Conservation (phyloP, 1,284 basidiomycete species). For the Leccinum angustisporum region DNA sequence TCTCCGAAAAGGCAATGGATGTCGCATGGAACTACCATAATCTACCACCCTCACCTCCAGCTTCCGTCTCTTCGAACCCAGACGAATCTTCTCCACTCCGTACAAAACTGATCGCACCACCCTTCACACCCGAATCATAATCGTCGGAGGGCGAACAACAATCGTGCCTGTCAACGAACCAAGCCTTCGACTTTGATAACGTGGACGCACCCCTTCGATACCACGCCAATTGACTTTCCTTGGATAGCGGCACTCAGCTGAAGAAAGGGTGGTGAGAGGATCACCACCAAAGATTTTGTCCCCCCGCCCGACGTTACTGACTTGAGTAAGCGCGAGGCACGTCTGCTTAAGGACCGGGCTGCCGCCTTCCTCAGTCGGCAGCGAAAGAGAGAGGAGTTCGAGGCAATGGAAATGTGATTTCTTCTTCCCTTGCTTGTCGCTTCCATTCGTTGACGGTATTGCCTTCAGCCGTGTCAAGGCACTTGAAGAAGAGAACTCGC, state of each 20-base stretch:
- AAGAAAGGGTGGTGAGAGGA: slow-evolving; percentile 66
- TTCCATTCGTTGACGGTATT: slow-evolving; percentile 20
- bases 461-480: slow-evolving; percentile 42
- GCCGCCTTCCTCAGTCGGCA: slow-evolving; percentile 89
- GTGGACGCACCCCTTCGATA: slow-evolving; percentile 31
- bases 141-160: slow-evolving; percentile 46
- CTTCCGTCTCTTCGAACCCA: slow-evolving; percentile 44
- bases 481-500: slow-evolving; percentile 76
- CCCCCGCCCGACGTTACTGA: slow-evolving; percentile 82
- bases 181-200: slow-evolving; percentile 63
- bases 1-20: slow-evolving; percentile 40
- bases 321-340: slow-evolving; percentile 85
- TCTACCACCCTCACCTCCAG: slow-evolving; percentile 52
- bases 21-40: slow-evolving; percentile 48
- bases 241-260: slow-evolving; percentile 27
- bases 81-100: slow-evolving; percentile 48
- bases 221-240: slow-evolving; percentile 28
- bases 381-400: slow-evolving; percentile 90
- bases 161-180: slow-evolving; percentile 64
- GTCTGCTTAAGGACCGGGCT: slow-evolving; percentile 88
- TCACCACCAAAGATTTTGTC: slow-evolving; percentile 80
- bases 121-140: slow-evolving; percentile 44
- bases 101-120: slow-evolving; percentile 50
- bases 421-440: slow-evolving; percentile 23
- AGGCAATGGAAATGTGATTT: slow-evolving; percentile 79